These are phyloP conservation scores for Heliamphora pulchella DNA, from an alignment of 179 eudicot species.

Conservation along the genomic window DNA sequence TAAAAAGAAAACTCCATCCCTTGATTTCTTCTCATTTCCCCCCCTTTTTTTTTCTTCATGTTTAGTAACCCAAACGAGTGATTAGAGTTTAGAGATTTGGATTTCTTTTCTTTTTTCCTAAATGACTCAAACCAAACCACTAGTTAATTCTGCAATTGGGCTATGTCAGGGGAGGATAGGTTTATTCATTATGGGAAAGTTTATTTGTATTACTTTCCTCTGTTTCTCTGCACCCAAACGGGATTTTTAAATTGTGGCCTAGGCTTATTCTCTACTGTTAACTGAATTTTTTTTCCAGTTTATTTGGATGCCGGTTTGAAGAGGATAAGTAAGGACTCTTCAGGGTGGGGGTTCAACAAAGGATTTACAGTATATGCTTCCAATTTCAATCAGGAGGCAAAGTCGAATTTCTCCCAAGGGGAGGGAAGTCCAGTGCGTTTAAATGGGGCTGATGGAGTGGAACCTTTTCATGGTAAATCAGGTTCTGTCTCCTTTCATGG, in stretches of 20 bases:
- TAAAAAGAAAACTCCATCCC: no score
- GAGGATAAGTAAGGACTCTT: slow-evolving; percentile 21
- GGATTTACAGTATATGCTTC: slow-evolving; percentile 23
- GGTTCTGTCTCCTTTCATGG: slow-evolving; percentile 75
- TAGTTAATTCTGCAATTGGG: no score
- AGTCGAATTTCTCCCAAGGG: slow-evolving; percentile 16
- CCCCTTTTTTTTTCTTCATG: no score
- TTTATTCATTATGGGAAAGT: no score
- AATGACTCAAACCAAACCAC: no score
- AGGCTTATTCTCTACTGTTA: neutral
- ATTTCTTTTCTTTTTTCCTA: no score
- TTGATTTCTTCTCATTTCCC: no score
- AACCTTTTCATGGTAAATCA: slow-evolving; percentile 70
- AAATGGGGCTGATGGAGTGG: slow-evolving; percentile 28
- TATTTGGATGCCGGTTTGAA: slow-evolving; percentile 18
- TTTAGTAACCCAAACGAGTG: no score
- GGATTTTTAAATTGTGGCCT: neutral
- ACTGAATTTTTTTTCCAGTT: slow-evolving; percentile 24
- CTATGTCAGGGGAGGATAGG: no score
- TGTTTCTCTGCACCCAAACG: neutral
- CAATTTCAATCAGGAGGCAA: slow-evolving; percentile 21
- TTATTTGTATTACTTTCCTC: neutral
- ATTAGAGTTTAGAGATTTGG: no score
- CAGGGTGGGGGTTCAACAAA: slow-evolving; percentile 17
- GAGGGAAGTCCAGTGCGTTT: slow-evolving; percentile 3